These are phyloP conservation scores for Talaromyces albobiverticillius DNA, from an alignment of 2,329 filamentous ascomycete species.

Conservation along the genomic window DNA sequence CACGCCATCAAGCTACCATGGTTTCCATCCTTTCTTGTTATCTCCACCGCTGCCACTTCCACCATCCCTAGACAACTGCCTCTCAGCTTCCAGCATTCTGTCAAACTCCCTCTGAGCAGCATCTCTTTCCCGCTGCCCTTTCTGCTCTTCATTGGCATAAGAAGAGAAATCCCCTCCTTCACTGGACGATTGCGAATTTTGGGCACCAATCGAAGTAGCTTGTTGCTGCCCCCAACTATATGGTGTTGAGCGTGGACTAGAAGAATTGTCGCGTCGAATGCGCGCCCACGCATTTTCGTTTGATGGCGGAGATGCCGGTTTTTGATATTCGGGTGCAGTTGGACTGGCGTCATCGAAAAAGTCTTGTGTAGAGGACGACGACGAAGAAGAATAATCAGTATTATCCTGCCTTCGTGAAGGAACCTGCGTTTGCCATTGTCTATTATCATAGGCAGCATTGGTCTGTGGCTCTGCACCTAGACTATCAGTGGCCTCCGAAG, in stretches of 20 bases:
- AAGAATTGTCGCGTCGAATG: constrained; percentile 29
- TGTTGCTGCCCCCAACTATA: constrained; percentile 1
- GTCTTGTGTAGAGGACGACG: constrained; percentile 2
- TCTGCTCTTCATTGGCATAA: constrained; percentile 18
- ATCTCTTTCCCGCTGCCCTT: constrained; percentile 29
- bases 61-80: constrained; percentile 5
- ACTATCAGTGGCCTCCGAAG: not conserved
- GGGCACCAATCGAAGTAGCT: not conserved
- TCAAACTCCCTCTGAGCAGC: constrained; percentile 45
- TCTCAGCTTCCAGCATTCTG: constrained; percentile 40
- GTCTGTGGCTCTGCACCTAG: not conserved
- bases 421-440: constrained; percentile 1
- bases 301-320: not conserved
- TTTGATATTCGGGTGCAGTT: constrained; percentile 30
- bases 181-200: not conserved
- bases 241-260: not conserved
- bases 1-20: constrained; percentile 4
- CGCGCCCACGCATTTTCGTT: constrained; percentile 36
- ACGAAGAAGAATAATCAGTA: constrained; percentile 6
- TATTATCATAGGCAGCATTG: not conserved
- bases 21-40: constrained; percentile 8
- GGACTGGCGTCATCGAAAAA: constrained; percentile 39
- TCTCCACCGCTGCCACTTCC: not conserved
- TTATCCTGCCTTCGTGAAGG: not conserved
- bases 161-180: not conserved